A percentile compares a stretch with the other conserved stretches of the same genome.
These are phyloP conservation scores for Candida berthetii DNA, from an alignment of 805 yeast species.

Conservation along the genomic window DNA sequence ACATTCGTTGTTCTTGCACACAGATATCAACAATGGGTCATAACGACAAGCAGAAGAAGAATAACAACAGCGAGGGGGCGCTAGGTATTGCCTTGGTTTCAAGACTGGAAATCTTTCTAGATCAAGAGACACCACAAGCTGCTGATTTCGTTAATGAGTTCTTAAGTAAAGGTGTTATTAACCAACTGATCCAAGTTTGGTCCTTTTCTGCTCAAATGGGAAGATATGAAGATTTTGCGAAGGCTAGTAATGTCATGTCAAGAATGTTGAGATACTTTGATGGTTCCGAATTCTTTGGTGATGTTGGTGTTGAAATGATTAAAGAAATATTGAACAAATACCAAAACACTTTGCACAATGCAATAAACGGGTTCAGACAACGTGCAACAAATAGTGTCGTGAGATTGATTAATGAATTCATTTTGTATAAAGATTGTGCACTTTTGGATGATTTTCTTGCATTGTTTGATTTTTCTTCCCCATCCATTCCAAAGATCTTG, in stretches of 20 bases:
- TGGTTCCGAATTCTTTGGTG: constrained; percentile 11
- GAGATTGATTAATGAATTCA: constrained; percentile 47
- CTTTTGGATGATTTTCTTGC: constrained; percentile 53
- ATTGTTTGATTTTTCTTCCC: constrained; percentile 60
- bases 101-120: background rate
- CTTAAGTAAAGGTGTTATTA: constrained; percentile 3
- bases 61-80: background rate
- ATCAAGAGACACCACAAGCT: background rate
- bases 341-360: constrained; percentile 60
- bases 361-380: constrained; percentile 52
- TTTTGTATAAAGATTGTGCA: constrained; percentile 41
- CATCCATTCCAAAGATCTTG: constrained; percentile 55
- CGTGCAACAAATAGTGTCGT: constrained; percentile 56
- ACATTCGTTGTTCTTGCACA: too few relatives aligned
- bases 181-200: constrained; percentile 11
- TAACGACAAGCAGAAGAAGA: too few relatives aligned
- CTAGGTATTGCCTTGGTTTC: background rate
- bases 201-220: background rate
- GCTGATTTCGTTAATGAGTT: background rate
- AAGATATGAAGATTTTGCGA: background rate
- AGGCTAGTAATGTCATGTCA: background rate
- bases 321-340: constrained; percentile 49
- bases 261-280: background rate
- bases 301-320: constrained; percentile 33
- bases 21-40: background rate